A percentile compares a stretch with the other conserved stretches of the same genome.
Evolutionary conservation across 2,329 filamentous ascomycete genomes (phyloP).

Genomic region (Cercospora nicotianae): DNA sequence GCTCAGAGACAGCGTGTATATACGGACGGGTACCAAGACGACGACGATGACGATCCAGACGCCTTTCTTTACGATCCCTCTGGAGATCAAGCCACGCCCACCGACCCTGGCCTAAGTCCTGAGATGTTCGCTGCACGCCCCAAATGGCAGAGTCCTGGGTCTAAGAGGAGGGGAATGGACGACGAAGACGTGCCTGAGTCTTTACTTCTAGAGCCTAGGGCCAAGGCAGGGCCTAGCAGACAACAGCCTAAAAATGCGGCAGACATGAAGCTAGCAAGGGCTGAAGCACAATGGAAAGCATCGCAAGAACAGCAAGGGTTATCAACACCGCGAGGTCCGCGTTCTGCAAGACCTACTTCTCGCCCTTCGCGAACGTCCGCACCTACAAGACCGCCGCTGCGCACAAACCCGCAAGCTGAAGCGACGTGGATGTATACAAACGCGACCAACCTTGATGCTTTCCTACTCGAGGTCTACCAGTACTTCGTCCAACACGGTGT

Average conservation of each 20-base stretch:
- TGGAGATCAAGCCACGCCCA: slow-evolving; percentile 20
- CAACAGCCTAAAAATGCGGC: slow-evolving; percentile 12
- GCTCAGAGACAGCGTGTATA: slow-evolving; percentile 45
- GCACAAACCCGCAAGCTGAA: slow-evolving; percentile 65
- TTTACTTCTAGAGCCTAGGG: slow-evolving; percentile 58
- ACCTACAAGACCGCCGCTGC: slow-evolving; percentile 30
- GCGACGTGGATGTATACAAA: slow-evolving; percentile 94
- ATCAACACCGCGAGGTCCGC: slow-evolving; percentile 33
- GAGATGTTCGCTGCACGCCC: slow-evolving; percentile 36
- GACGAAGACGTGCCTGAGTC: slow-evolving; percentile 66
- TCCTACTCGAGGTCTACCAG: slow-evolving; percentile 80
- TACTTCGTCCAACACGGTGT: slow-evolving; percentile 83
- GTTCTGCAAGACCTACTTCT: slow-evolving; percentile 20
- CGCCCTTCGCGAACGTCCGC: slow-evolving; percentile 21
- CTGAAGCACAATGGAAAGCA: slow-evolving; percentile 53
- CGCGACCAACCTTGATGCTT: slow-evolving; percentile 83
- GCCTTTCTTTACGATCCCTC: slow-evolving; percentile 55
- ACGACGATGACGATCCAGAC: slow-evolving; percentile 55
- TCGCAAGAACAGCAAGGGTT: slow-evolving; percentile 49
- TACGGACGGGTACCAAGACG: slow-evolving; percentile 54
- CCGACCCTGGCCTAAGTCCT: slow-evolving; percentile 50
- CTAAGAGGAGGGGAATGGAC: slow-evolving; percentile 44
- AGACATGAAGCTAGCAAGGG: slow-evolving; percentile 22
- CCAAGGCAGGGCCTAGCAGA: slow-evolving; percentile 25
- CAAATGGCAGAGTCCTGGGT: slow-evolving; percentile 41